Percentiles rank a stretch among this genome's conserved stretches.
Evolutionary conservation across 306 rosid species (phyloP).

Genomic region (Cyclanthera cordifolia): DNA sequence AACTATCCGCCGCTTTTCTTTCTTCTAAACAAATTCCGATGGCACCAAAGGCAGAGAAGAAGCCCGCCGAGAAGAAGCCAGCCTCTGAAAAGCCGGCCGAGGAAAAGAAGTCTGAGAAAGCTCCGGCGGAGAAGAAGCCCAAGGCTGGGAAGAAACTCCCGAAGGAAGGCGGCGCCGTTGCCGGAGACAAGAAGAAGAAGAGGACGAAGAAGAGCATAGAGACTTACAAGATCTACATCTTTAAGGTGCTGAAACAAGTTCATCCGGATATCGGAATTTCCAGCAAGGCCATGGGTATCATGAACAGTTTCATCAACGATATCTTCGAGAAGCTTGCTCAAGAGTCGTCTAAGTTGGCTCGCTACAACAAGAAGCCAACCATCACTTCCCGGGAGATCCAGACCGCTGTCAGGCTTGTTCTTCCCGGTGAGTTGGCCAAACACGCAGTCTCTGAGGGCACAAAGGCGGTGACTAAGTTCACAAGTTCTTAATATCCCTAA

Average conservation of each 20-base stretch:
- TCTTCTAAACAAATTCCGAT: not conserved
- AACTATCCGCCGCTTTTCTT: no score
- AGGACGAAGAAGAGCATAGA: slow-evolving; percentile 15
- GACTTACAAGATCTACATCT: slow-evolving; percentile 25
- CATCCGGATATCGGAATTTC: slow-evolving; percentile 19
- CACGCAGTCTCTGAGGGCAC: slow-evolving; percentile 16
- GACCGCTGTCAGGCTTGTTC: slow-evolving; percentile 13
- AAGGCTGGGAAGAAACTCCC: slow-evolving; percentile 24
- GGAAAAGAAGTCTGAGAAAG: slow-evolving; percentile 22
- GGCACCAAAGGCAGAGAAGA: slow-evolving; percentile 23
- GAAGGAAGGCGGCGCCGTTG: slow-evolving; percentile 16
- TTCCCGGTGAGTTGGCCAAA: slow-evolving; percentile 16
- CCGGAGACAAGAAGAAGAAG: slow-evolving; percentile 25
- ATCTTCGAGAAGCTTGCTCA: slow-evolving; percentile 15
- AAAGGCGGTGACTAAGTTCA: slow-evolving; percentile 15
- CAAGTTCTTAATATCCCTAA: not conserved
- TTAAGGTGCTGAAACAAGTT: slow-evolving; percentile 20
- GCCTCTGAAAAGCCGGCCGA: slow-evolving; percentile 15
- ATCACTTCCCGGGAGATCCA: slow-evolving; percentile 18
- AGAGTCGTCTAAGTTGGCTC: slow-evolving; percentile 14
- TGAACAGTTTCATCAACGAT: slow-evolving; percentile 16
- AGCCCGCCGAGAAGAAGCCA: slow-evolving; percentile 23
- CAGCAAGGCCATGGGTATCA: slow-evolving; percentile 19
- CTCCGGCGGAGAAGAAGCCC: slow-evolving; percentile 24
- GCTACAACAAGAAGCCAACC: slow-evolving; percentile 18